A percentile compares a stretch with the other conserved stretches of the same genome.
phyloP scores from a whole-genome alignment of 1,284 basidiomycete genomes.

The Volvariella volvacea region DNA sequence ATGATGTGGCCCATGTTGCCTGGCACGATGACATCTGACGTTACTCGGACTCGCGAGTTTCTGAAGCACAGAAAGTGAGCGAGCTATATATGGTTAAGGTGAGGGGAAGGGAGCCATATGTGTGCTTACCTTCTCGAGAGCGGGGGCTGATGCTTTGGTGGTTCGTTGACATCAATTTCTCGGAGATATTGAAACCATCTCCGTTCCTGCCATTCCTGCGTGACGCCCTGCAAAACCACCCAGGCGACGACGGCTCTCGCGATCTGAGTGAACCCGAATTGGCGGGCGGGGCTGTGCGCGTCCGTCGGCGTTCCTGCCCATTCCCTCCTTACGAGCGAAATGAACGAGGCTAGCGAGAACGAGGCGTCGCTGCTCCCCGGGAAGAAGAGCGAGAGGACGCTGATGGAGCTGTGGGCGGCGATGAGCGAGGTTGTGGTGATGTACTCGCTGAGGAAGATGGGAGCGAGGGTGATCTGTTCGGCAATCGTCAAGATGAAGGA shows the following conservation, averaged over 20 bases:
- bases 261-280: slow-evolving; percentile 57
- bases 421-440: slow-evolving; percentile 69
- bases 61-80: slow-evolving; percentile 14
- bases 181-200: slow-evolving; percentile 57
- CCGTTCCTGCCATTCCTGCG: slow-evolving; percentile 69
- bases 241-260: slow-evolving; percentile 67
- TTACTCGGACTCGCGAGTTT: slow-evolving; percentile 57
- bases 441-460: slow-evolving; percentile 67
- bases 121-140: slow-evolving; percentile 18
- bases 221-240: slow-evolving; percentile 72
- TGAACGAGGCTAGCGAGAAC: slow-evolving; percentile 73
- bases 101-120: too few relatives aligned
- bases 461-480: slow-evolving; percentile 65
- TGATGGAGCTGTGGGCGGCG: slow-evolving; percentile 68
- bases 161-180: slow-evolving; percentile 58
- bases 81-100: neutral
- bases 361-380: slow-evolving; percentile 71
- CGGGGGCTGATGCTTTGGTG: slow-evolving; percentile 22
- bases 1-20: slow-evolving; percentile 56
- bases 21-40: slow-evolving; percentile 60
- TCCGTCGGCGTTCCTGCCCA: slow-evolving; percentile 52
- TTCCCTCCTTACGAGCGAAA: slow-evolving; percentile 63
- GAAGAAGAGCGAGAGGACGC: slow-evolving; percentile 63
- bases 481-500: slow-evolving; percentile 56
- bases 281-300: slow-evolving; percentile 49